Conservation (phyloP, 495 filamentous ascomycete genomes). For the Aspergillus cavernicola region DNA sequence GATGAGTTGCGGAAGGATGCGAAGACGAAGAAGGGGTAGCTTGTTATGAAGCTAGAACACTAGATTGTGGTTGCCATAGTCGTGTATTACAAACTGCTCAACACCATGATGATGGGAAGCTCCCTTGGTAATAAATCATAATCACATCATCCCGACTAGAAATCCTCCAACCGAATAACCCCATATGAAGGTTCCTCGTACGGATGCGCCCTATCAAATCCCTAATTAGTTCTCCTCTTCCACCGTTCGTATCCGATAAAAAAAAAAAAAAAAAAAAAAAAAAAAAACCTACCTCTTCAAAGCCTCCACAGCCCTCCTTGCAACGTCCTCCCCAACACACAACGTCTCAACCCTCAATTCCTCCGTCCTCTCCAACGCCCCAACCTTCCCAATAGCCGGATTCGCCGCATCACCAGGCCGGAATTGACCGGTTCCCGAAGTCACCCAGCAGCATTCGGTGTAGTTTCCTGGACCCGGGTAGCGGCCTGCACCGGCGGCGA, state of each 20-base stretch:
- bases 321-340: constrained; percentile 32
- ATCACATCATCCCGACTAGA: not conserved
- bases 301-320: constrained; percentile 38
- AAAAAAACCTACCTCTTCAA: constrained; percentile 54
- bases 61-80: too few relatives aligned
- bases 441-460: constrained; percentile 56
- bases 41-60: too few relatives aligned
- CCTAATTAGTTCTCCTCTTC: not conserved
- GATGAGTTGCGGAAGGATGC: not conserved
- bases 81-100: too few relatives aligned
- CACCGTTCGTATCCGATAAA: not conserved
- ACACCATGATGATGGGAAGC: too few relatives aligned
- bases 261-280: not conserved
- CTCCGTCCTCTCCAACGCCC: constrained; percentile 44
- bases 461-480: constrained; percentile 57
- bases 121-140: too few relatives aligned
- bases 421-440: constrained; percentile 58
- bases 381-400: constrained; percentile 53
- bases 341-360: constrained; percentile 54
- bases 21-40: not conserved
- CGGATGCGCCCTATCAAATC: constrained; percentile 16
- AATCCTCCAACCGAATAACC: constrained; percentile 17
- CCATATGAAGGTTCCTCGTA: constrained; percentile 22
- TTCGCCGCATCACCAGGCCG: constrained; percentile 52
- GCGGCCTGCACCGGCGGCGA: constrained; percentile 59